A percentile compares a stretch with the other conserved stretches of the same genome.
These are phyloP conservation scores for Stentor coeruleus DNA, from an alignment of 73 alveolate genomes.

Conservation along the genomic window DNA sequence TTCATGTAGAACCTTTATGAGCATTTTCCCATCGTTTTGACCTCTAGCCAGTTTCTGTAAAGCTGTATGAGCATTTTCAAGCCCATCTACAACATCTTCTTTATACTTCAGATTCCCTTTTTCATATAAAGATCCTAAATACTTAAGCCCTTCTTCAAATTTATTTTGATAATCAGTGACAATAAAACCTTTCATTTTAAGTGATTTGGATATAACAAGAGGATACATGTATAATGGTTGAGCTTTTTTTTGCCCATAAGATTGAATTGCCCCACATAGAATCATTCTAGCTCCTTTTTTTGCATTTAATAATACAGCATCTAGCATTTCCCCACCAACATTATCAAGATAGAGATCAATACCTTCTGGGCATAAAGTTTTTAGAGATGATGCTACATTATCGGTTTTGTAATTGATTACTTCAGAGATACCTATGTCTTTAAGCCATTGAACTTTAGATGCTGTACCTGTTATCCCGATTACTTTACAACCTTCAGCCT, in stretches of 20 bases:
- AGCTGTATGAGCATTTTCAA: conserved; percentile 21
- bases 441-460: conserved; percentile 19
- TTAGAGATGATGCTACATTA: conserved; percentile 11
- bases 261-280: conserved; percentile 32
- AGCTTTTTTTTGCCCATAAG: conserved; percentile 21
- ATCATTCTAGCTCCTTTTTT: conserved; percentile 27
- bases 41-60: background rate
- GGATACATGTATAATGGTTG: background rate
- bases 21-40: conserved; percentile 10
- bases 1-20: background rate
- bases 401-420: conserved; percentile 26
- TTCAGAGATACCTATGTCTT: conserved; percentile 20
- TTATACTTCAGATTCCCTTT: conserved; percentile 8
- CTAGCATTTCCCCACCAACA: conserved; percentile 31
- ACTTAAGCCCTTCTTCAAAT: background rate
- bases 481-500: conserved; percentile 16
- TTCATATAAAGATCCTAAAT: background rate
- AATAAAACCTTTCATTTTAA: conserved; percentile 13
- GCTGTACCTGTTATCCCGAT: conserved; percentile 26
- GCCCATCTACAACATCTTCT: background rate
- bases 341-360: conserved; percentile 25
- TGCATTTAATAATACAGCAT: conserved; percentile 15
- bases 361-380: conserved; percentile 30
- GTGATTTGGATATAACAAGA: background rate
- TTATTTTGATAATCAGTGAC: background rate